These are phyloP conservation scores for Nemania abortiva DNA, from an alignment of 2,329 filamentous ascomycete genomes.

Conservation along the genomic window DNA sequence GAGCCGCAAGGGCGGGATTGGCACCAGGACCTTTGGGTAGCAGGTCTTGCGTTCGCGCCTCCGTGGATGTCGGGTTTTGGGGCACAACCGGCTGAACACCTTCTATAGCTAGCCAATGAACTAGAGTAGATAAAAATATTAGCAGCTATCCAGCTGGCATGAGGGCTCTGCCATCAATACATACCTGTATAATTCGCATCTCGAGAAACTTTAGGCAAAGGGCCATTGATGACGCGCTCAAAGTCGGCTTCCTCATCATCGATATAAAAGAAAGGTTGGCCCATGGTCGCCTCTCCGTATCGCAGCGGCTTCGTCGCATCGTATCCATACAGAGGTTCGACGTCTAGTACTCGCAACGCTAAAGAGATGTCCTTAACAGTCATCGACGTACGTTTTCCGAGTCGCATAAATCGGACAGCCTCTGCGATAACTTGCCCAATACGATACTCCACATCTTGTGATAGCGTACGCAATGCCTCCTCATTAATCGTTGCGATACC, in stretches of 20 bases:
- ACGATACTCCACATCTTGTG: constrained; percentile 95
- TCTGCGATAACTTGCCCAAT: constrained; percentile 94
- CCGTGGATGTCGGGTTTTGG: constrained; percentile 90
- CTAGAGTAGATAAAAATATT: constrained; percentile 58
- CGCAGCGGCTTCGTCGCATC: constrained; percentile 89
- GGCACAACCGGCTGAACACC: constrained; percentile 96
- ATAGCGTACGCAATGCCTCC: constrained; percentile 87
- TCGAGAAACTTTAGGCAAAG: constrained; percentile 91
- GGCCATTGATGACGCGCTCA: constrained; percentile 97
- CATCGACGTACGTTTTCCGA: constrained; percentile 85
- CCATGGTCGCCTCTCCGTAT: constrained; percentile 93
- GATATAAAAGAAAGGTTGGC: constrained; percentile 95
- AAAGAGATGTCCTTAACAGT: constrained; percentile 91
- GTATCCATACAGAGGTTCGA: constrained; percentile 96
- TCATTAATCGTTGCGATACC: constrained; percentile 85
- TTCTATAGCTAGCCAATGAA: constrained; percentile 97
- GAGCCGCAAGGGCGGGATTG: constrained; percentile 84
- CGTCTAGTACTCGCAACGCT: constrained; percentile 86
- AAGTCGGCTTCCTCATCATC: constrained; percentile 99
- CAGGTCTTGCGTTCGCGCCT: constrained; percentile 85
- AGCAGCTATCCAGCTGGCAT: constrained; percentile 21
- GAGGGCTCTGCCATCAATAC: constrained; percentile 39
- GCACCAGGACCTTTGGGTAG: constrained; percentile 90
- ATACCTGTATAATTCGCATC: constrained; percentile 92
- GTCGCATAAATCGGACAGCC: constrained; percentile 95